Base-by-base conservation (phyloP, 139 green algal genomes). In the Pleodorina starrii region DNA sequence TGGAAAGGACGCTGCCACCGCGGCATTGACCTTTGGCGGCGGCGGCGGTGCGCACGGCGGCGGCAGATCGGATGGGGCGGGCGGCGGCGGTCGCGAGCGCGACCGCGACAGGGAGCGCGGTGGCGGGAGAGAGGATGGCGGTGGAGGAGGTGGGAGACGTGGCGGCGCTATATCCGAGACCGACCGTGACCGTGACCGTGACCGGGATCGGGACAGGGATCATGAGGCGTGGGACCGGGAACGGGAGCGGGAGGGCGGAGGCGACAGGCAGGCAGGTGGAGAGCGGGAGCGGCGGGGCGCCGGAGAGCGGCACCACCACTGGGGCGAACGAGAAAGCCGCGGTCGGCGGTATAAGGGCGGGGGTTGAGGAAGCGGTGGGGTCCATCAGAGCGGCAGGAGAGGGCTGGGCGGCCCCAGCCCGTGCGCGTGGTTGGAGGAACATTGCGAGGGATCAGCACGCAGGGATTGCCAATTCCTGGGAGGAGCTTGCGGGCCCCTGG, bases 141-240 rank as follows among this genome's bases (percentile, higher is more conserved):
- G 57, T 5, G 80, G 54, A 43, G 59, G 80, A 12, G 38, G 25
- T 12, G 80, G 80, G 27, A 29, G 80, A 0, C 59, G 80, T 16
- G 80, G 59, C 12, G 80, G 80, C 3, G 43, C 27, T 1, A 27
- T 14, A 12, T 75, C 59, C 57, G 80, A 76, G 16, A 86, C 40
- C 17, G 76, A 71, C 25, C 74, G 44, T 9, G 74, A 77, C 6
- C 2, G 69, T 5, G 69, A 77, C 36, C 69, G 66, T 27, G 66
- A 83, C 25, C 19, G 73, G 35, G 77, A 85, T 5, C 59, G 78
- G 23, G 78, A 86, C n/a, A 38, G 80, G 10, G 80, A 86, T 9
- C 59, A 76, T 27, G 80, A 86, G 38, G 38, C 10, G 12, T n/a
- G 59, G 27, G 59, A 51, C 0, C 21, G 77, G 2, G 77, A 73